Evolutionary conservation across 2,329 filamentous ascomycete species (phyloP), one percentile per base, ranked within the genome.

Genomic region (Exophiala bonariae): DNA sequence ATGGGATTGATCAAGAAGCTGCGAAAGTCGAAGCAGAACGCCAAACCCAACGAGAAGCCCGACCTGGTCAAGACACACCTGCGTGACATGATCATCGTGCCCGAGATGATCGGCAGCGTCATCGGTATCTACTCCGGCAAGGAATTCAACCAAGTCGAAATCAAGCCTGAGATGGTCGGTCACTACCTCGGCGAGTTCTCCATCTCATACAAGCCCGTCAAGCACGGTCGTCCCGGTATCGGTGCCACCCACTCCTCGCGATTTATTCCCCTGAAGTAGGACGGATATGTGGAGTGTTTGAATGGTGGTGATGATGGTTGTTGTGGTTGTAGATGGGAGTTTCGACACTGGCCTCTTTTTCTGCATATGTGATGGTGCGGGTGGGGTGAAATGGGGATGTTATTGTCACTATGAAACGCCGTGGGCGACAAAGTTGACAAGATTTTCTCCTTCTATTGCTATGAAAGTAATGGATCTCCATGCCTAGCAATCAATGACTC

Each of bases 1-100:
- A 97, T 99, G 93, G 93, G 93, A 68, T 82, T 99, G 70, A 97
- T 99, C 86, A 97, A 97, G 89, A 99, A 99, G 86, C 89, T 99
- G 70, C 92, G 93, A 76, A 97, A 96, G 84, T 87, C 93, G 65
- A 96, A 96, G 87, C 89, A 95, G 79, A 90, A 96, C 81, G 91
- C 91, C 67, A 89, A 89, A 81, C 93, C 93, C 73, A 99, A 99
- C 80, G 92, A 97, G 90, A 96, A 97, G 89, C 92, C 92, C 73
- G 91, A 96, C 72, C 83, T 93, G 69, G 92, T 97, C 82, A 96
- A 96, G 87, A 99, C 92, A 58, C 92, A 99, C 77, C 87, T 99
- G 69, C 91, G 92, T 78, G 87, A 99, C 82, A 99, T 99, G 93
- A 96, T 99, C 75, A 86, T 99, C 72, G 93, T 99, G 66, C 93